Conservation (phyloP, 768 basidiomycete species). For the Multifurca ochricompacta region DNA sequence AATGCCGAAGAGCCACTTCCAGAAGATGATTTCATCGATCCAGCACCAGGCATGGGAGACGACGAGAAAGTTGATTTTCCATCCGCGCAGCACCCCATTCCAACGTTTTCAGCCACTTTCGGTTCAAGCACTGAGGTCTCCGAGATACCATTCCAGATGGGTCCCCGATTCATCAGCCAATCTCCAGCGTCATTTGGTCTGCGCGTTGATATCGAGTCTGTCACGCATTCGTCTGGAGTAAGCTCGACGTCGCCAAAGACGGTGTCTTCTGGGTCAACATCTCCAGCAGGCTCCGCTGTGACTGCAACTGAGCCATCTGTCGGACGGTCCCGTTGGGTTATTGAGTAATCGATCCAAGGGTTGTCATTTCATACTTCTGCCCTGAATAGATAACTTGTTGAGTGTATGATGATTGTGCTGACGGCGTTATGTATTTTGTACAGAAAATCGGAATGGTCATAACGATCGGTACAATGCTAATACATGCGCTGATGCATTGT, state of each 20-base stretch:
- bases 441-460: not conserved
- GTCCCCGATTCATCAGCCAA: conserved; percentile 42
- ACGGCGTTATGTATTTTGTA: not conserved
- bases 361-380: not conserved
- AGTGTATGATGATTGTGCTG: too few relatives aligned
- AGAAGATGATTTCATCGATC: conserved; percentile 35
- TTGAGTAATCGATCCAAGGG: conserved; percentile 39
- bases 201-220: conserved; percentile 4
- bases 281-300: conserved; percentile 25
- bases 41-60: conserved; percentile 26
- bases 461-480: not conserved
- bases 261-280: not conserved
- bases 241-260: not conserved
- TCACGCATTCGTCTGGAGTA: not conserved
- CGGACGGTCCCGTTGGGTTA: conserved; percentile 42
- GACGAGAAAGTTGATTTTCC: conserved; percentile 57
- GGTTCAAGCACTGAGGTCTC: conserved; percentile 31
- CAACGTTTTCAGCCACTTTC: conserved; percentile 43
- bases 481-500: not conserved
- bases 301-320: conserved; percentile 19
- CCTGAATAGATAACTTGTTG: not conserved
- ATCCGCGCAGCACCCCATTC: conserved; percentile 41
- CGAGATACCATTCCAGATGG: conserved; percentile 34
- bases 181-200: conserved; percentile 25
- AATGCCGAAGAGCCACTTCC: conserved; percentile 44